phyloP scores from a whole-genome alignment of 2,329 filamentous ascomycete genomes.

The Diaporthe vaccinii region DNA sequence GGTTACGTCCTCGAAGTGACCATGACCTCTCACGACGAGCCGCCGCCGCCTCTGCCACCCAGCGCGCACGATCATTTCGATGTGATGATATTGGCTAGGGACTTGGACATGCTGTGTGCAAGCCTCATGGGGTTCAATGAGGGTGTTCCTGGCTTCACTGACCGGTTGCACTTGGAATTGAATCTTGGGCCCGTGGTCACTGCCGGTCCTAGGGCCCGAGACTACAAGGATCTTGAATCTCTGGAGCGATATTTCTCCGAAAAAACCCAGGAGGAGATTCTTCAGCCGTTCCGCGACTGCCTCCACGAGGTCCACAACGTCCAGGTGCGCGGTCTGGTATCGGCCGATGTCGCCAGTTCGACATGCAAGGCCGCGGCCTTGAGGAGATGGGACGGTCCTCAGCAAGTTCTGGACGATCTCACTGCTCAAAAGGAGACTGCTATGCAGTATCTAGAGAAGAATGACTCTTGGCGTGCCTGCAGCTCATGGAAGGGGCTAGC shows the following conservation, averaged over 20 bases:
- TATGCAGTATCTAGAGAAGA: neutral
- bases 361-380: neutral
- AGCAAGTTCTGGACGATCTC: neutral
- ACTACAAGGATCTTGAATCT: neutral
- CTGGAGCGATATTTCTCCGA: neutral
- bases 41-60: neutral
- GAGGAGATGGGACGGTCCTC: neutral
- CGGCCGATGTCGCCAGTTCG: neutral
- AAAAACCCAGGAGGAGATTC: neutral
- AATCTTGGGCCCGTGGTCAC: neutral
- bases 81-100: neutral
- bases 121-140: fast-evolving
- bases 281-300: neutral
- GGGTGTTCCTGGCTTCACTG: neutral
- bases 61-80: neutral
- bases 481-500: neutral
- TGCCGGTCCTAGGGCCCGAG: neutral
- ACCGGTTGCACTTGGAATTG: neutral
- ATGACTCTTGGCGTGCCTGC: fast-evolving
- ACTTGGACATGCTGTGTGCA: neutral
- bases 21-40: too few relatives aligned
- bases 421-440: neutral
- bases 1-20: neutral
- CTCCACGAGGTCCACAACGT: neutral
- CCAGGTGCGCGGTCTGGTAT: neutral